These are phyloP conservation scores for Coffea eugenioides DNA, from an alignment of 257 asterid genomes.

Conservation along the genomic window DNA sequence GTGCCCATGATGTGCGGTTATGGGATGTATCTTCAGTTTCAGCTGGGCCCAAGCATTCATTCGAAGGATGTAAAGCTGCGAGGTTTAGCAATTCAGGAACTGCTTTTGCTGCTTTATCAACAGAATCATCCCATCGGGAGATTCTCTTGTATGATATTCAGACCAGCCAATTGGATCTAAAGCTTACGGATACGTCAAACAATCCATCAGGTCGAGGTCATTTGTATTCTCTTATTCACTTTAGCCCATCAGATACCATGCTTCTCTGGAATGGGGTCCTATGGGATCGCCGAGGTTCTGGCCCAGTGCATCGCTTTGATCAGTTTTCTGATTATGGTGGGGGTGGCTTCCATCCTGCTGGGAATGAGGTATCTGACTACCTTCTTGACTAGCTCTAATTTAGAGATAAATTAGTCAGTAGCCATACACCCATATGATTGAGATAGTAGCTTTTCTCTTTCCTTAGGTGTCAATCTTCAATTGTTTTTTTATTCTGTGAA, in stretches of 20 bases:
- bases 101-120: slow-evolving; percentile 65
- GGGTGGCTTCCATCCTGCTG: slow-evolving; percentile 98
- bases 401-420: not conserved
- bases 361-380: slow-evolving; percentile 71
- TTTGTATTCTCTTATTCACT: slow-evolving; percentile 71
- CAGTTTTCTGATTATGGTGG: slow-evolving; percentile 92
- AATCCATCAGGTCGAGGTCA: slow-evolving; percentile 66
- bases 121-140: slow-evolving; percentile 73
- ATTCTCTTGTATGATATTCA: slow-evolving; percentile 76
- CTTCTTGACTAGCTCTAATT: not conserved
- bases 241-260: slow-evolving; percentile 77
- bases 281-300: slow-evolving; percentile 84
- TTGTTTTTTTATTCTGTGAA: not conserved
- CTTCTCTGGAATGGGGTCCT: slow-evolving; percentile 94
- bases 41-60: slow-evolving; percentile 82
- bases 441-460: not conserved
- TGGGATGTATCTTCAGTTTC: slow-evolving; percentile 84
- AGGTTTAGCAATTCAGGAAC: slow-evolving; percentile 77
- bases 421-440: not conserved
- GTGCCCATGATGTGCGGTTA: slow-evolving; percentile 74
- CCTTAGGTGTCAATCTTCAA: not conserved
- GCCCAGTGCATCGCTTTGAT: slow-evolving; percentile 80
- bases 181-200: slow-evolving; percentile 60
- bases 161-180: slow-evolving; percentile 62
- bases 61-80: slow-evolving; percentile 88